A percentile compares a stretch with the other conserved stretches of the same genome.
Conservation (phyloP, 257 asterid genomes). For the Gynochthodes officinalis region DNA sequence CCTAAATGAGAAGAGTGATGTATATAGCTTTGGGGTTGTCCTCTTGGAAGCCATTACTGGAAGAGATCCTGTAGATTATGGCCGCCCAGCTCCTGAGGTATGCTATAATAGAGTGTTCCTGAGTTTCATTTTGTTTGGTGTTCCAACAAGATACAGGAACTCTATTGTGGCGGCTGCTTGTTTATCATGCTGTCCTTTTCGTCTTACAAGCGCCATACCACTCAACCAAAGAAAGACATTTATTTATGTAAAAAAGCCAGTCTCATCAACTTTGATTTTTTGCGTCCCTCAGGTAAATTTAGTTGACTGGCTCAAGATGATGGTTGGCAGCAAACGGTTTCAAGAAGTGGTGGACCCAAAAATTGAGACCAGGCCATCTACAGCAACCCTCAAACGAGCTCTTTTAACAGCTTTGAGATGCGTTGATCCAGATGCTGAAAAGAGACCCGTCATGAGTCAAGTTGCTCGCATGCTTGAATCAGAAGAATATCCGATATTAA, state of each 20-base stretch:
- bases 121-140: too few relatives aligned
- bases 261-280: neutral
- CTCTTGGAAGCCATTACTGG: slow-evolving; percentile 78
- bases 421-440: slow-evolving; percentile 71
- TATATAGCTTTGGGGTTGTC: slow-evolving; percentile 74
- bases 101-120: neutral
- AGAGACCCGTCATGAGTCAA: slow-evolving; percentile 85
- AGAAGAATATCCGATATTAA: slow-evolving; percentile 66
- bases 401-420: slow-evolving; percentile 74
- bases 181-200: too few relatives aligned
- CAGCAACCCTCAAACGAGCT: slow-evolving; percentile 62
- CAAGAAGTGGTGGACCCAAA: slow-evolving; percentile 74
- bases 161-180: too few relatives aligned
- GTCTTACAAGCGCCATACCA: too few relatives aligned
- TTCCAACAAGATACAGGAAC: too few relatives aligned
- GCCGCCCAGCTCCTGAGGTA: slow-evolving; percentile 67
- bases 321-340: slow-evolving; percentile 64
- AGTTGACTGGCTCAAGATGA: slow-evolving; percentile 89
- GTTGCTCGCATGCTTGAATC: slow-evolving; percentile 87
- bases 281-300: slow-evolving; percentile 53
- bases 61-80: slow-evolving; percentile 78
- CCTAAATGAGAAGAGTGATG: slow-evolving; percentile 79
- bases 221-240: too few relatives aligned
- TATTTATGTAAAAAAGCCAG: too few relatives aligned
- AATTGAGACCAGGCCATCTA: slow-evolving; percentile 58